A percentile compares a stretch with the other conserved stretches of the same genome.
phyloP scores from a whole-genome alignment of 148 eudicot species.

The Pouteria glomerata region DNA sequence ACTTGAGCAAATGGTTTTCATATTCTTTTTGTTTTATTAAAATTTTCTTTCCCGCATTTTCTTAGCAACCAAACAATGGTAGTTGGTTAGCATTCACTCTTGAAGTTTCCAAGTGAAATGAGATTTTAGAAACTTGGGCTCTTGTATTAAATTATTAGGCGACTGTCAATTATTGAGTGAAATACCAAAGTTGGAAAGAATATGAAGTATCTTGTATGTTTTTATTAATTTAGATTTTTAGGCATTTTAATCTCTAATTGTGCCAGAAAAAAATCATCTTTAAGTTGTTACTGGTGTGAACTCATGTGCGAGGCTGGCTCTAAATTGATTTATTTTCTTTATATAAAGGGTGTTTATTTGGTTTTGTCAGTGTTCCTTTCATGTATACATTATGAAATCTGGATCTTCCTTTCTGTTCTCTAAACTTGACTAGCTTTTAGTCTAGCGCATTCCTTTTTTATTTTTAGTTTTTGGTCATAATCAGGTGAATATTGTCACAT shows the following conservation, averaged over 20 bases:
- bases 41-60: not conserved
- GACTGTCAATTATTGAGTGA: not conserved
- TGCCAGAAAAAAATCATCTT: too few relatives aligned
- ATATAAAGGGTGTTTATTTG: not conserved
- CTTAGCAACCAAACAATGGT: not conserved
- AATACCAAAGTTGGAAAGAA: not conserved
- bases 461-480: too few relatives aligned
- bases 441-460: too few relatives aligned
- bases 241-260: slow-evolving; percentile 3
- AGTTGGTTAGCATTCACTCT: too few relatives aligned
- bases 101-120: too few relatives aligned
- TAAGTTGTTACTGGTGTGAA: too few relatives aligned
- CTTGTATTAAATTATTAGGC: not conserved
- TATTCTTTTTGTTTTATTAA: not conserved
- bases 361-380: not conserved
- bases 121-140: not conserved
- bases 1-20: too few relatives aligned
- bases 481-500: too few relatives aligned
- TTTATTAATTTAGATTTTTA: not conserved
- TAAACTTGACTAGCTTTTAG: too few relatives aligned
- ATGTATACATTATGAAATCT: not conserved
- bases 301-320: too few relatives aligned
- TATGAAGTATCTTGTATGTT: not conserved
- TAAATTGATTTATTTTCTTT: too few relatives aligned
- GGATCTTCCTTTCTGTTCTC: not conserved